These are phyloP conservation scores for Eragrostis nindensis DNA, from an alignment of 176 grass and related monocot genomes.

Conservation along the genomic window DNA sequence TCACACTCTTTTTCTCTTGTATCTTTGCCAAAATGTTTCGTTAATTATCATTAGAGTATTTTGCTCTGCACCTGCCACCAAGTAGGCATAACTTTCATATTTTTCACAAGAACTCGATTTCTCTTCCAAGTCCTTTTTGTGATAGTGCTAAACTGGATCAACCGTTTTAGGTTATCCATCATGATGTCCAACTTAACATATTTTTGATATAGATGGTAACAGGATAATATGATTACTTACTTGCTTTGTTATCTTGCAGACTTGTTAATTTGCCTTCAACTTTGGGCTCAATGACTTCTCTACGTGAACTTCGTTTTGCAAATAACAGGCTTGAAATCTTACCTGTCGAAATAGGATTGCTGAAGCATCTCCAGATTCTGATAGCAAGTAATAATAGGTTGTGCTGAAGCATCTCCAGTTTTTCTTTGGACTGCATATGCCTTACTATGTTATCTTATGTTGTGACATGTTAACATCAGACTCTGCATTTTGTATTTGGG, in stretches of 20 bases:
- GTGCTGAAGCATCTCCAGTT: conserved; percentile 13
- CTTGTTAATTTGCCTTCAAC: conserved; percentile 68
- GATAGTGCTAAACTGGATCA: neutral
- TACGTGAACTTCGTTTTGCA: conserved; percentile 79
- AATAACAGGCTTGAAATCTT: conserved; percentile 69
- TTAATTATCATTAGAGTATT: neutral
- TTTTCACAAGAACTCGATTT: neutral
- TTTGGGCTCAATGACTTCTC: conserved; percentile 65
- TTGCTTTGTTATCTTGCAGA: conserved; percentile 55
- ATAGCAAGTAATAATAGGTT: conserved; percentile 91
- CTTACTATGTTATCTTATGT: conserved; percentile 29
- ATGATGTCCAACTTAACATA: conserved; percentile 23
- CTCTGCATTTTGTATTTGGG: conserved; percentile 1
- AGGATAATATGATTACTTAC: too few relatives aligned
- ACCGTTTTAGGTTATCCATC: neutral
- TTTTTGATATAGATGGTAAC: conserved; percentile 30
- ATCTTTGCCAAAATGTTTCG: neutral
- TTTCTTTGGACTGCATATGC: conserved; percentile 21
- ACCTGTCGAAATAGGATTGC: conserved; percentile 76
- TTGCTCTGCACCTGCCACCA: conserved; percentile 14
- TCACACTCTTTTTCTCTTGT: conserved; percentile 5
- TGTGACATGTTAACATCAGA: conserved; percentile 9
- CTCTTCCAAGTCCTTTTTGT: neutral
- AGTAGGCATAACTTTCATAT: neutral
- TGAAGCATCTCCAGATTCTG: conserved; percentile 77